These are phyloP conservation scores for Carpinus fangiana DNA, from an alignment of 306 rosid genomes.

Conservation along the genomic window DNA sequence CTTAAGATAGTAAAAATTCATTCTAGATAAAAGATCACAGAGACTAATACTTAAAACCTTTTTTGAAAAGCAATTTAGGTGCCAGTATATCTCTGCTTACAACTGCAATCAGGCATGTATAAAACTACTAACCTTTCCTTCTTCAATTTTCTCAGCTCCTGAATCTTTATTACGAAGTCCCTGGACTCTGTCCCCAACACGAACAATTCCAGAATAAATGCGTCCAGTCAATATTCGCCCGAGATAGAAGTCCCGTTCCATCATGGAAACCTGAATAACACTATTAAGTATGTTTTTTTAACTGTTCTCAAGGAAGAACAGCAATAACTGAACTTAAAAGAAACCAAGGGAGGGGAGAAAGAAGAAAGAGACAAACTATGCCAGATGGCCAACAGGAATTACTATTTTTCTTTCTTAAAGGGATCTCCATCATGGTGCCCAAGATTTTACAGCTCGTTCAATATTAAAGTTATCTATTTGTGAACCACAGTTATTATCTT, in stretches of 20 bases:
- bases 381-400: neutral
- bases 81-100: constrained; percentile 9
- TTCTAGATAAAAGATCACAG: neutral
- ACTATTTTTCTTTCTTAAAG: neutral
- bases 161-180: constrained; percentile 77
- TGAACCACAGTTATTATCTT: neutral
- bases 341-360: constrained; percentile 5
- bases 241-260: constrained; percentile 89
- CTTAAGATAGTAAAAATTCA: constrained; percentile 12
- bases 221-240: constrained; percentile 96
- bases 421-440: neutral
- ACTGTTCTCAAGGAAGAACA: constrained; percentile 32
- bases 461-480: neutral
- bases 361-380: constrained; percentile 22
- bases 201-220: constrained; percentile 70
- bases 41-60: constrained; percentile 18
- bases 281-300: constrained; percentile 44
- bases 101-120: constrained; percentile 21
- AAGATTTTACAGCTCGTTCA: neutral
- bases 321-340: constrained; percentile 8
- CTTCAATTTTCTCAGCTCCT: constrained; percentile 80
- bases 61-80: constrained; percentile 2
- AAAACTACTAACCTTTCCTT: constrained; percentile 75
- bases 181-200: constrained; percentile 87
- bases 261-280: constrained; percentile 91